Base-by-base conservation (phyloP, 805 yeast species). In the Candida broadrunensis region DNA sequence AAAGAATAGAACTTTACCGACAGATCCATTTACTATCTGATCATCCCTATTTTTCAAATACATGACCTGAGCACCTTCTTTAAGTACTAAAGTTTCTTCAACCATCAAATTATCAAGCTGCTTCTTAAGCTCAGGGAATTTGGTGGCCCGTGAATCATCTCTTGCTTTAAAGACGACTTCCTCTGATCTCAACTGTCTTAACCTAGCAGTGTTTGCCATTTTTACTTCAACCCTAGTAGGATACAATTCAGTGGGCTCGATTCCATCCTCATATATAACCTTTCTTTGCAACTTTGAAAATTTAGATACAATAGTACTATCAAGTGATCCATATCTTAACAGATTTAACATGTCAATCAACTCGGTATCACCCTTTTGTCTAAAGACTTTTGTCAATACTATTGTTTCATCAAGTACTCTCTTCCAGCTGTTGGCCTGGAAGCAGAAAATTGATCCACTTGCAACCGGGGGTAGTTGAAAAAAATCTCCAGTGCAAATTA, bases 11-110 rank as follows among this genome's bases (percentile, higher is more conserved):
- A 93, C 83, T 29, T 73, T 78, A 0, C 99, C 99, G 29, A 91
- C 68, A 0, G 97, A 79, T 2, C 99, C 99, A 63, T 93, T 93
- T 31, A 93, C 98, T 29, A 93, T 67, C 2, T 71, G 64, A 8
- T 80, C 84, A 48, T 87, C 90, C 21, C 77, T 72, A 58, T 93
- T 93, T 52, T 86, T 88, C 49, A 93, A 65, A 73, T 88, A 81
- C 97, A 93, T 90, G 1, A 93, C 97, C 61, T 93, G 99, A 0
- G 97, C 95, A 27, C 88, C 88, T 40, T 78, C 81, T 58, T 90
- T 91, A 48, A 93, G 65, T 2, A 67, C 72, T 13, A 93, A 55
- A 5, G 51, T 56, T 42, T 75, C 72, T 20, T 83, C 85, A 34
- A 93, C 95, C 85, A 90, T 82, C 30, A 88, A 68, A 35, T 75